Base-by-base conservation (phyloP, 768 basidiomycete species). In the Panus rudis region DNA sequence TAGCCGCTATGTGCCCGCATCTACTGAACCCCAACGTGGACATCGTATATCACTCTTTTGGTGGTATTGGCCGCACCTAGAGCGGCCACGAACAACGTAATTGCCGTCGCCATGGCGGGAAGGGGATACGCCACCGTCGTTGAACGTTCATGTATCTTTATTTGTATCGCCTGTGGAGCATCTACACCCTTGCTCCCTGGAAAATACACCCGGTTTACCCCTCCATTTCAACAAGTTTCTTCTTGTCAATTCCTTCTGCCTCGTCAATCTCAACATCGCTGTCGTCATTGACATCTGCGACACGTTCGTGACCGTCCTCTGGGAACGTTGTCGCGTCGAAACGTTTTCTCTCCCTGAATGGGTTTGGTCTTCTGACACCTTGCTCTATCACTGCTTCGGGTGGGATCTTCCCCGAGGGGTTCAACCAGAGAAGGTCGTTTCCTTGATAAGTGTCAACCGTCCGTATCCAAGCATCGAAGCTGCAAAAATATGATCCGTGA, bases 391-490 rank as follows among this genome's bases (percentile, higher is more conserved):
- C 72, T 4, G 87, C 81, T 4, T 67, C 67, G 0, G 76, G 60
- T 0, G 91, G 92, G 30, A 98, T 81, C 37, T 73, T 72, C 7
- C 89, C 93, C 56, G 78, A 75, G 0, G 77, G 68, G 55, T 90
- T 93, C 47, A 89, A 67, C 52, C 86, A 92, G 23, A 76, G 66
- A 35, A 94, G 69, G 59, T 94, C 92, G 47, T 73, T 70, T 3
- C 90, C 92, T 14, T 71, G 64, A 54, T 92, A 92, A 6, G 69
- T 54, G 55, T 94, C 91, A 24, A 90, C 70, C 19, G 74, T 70
- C 34, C 79, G 78, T 39, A 92, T 69, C 89, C 88, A 97, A 30
- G 81, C 78, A 56, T 92, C 86, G 65, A 85, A 93, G 50, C 84
- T 91, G 52, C 4, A 20, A 11, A 37, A 1, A 17, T 35, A 17